Evolutionary conservation across 805 yeast species (phyloP), one percentile per base, ranked within the genome.

Genomic region (Nakazawaea ishiwadae): DNA sequence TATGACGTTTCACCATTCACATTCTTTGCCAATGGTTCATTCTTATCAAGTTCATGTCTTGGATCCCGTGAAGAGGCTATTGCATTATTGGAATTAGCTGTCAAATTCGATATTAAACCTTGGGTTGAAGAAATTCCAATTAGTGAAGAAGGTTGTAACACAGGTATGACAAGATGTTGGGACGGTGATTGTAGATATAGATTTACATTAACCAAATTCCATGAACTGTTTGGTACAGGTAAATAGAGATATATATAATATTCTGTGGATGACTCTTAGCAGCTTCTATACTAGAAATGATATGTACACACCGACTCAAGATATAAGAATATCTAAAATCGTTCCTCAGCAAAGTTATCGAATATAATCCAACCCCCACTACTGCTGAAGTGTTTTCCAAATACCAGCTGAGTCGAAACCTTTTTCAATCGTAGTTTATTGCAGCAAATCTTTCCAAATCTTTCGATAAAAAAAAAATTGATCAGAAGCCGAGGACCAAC

Each of bases 111-210:
- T 42, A 62, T 73, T 48, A 66, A 61, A 48, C 77, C 79, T 10
- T 71, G 75, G 76, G 60, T 71, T 39, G 77, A 73, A 58, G 69
- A 67, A 42, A 55, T 73, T 37, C 77, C 74, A 33, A 65, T 73
- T 40, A 55, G 65, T 35, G 76, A 65, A 50, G 64, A 55, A 38
- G 66, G 65, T 44, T 66, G 70, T 44, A 56, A 63, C 26, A 51
- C 50, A 26, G 76, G 70, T 8, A 65, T 73, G 59, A 60, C 68
- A 37, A 69, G 69, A 55, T 68, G 71, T 40, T 59, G 66, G 52
- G 50, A 62, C 7, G 75, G 75, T 51, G 76, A 73, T 45, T 71
- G 69, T 32, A 69, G 76, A 57, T 73, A 71, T 54, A 69, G 79
- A 65, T 69, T 70, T 48, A 71, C 69, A 17, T 67, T 73, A 47